Evolutionary conservation across 495 filamentous ascomycete species (phyloP).

Genomic region (Aspergillus leporis): DNA sequence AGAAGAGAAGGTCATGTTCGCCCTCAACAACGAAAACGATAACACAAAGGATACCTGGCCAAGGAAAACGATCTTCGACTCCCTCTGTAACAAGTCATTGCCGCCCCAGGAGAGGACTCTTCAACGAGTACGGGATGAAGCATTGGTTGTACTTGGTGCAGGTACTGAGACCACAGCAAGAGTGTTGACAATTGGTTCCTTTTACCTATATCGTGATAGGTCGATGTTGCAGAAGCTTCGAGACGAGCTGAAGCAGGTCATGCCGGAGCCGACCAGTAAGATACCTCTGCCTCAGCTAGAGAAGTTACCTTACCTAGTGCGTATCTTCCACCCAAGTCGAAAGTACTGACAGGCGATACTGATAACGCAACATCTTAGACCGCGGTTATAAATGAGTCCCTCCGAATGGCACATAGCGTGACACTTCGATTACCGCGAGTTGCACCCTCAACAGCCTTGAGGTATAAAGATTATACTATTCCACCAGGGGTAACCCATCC

Average conservation of each 20-base stretch:
- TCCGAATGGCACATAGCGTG: slow-evolving; percentile 6
- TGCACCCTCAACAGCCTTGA: slow-evolving; percentile 29
- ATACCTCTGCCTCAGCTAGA: slow-evolving; percentile 34
- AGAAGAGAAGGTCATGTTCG: background rate
- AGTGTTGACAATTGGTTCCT: slow-evolving; percentile 27
- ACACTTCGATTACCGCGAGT: slow-evolving; percentile 34
- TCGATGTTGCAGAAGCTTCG: slow-evolving; percentile 18
- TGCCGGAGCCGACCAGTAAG: slow-evolving; percentile 21
- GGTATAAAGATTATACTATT: slow-evolving; percentile 31
- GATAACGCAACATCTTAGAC: slow-evolving; percentile 43
- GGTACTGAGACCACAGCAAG: slow-evolving; percentile 38
- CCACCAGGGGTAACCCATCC: slow-evolving; percentile 18
- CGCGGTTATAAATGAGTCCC: slow-evolving; percentile 22
- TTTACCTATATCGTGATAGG: slow-evolving; percentile 31
- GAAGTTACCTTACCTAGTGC: slow-evolving; percentile 46
- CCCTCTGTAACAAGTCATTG: background rate
- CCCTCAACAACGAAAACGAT: background rate
- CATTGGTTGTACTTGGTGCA: slow-evolving; percentile 27
- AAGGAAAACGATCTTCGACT: background rate
- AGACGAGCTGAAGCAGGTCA: slow-evolving; percentile 26
- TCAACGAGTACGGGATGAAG: slow-evolving; percentile 33
- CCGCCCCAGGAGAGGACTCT: slow-evolving; percentile 22
- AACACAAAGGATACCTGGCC: background rate
- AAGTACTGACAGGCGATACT: slow-evolving; percentile 26
- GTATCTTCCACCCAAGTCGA: background rate